phyloP scores from a whole-genome alignment of 2,329 filamentous ascomycete species.

The Cucurbitaria berberidis region DNA sequence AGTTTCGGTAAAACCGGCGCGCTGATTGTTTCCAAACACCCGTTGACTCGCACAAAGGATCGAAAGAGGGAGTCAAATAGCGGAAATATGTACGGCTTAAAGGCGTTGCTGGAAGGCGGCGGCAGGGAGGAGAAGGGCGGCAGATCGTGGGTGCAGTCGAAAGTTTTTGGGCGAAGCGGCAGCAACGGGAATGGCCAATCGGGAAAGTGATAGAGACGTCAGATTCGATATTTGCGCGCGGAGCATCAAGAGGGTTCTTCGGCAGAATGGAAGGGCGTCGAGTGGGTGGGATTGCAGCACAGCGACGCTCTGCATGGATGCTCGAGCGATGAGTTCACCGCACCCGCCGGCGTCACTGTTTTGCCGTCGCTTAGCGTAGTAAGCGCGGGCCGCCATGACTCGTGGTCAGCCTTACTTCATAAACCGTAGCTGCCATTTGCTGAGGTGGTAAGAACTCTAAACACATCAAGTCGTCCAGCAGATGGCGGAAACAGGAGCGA shows the following conservation, averaged over 20 bases:
- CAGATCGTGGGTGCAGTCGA: constrained; percentile 4
- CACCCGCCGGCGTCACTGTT: constrained; percentile 18
- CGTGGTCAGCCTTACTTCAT: constrained; percentile 1
- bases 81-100: constrained; percentile 3
- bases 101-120: constrained; percentile 10
- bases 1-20: constrained; percentile 17
- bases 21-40: constrained; percentile 23
- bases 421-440: too few relatives aligned
- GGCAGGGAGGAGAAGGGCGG: constrained; percentile 8
- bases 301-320: constrained; percentile 11
- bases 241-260: not conserved
- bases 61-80: constrained; percentile 1
- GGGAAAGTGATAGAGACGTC: not conserved
- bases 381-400: constrained; percentile 15
- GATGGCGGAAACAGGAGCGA: not conserved
- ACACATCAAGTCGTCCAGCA: not conserved
- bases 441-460: too few relatives aligned
- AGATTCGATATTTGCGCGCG: not conserved
- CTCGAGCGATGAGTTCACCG: constrained; percentile 20
- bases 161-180: constrained; percentile 10
- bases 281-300: not conserved
- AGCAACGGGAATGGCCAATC: not conserved
- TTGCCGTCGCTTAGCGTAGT: constrained; percentile 7
- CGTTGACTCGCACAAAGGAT: constrained; percentile 19
- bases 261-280: not conserved